These are phyloP conservation scores for Penicillium lividum DNA, from an alignment of 495 filamentous ascomycete species.

Conservation along the genomic window DNA sequence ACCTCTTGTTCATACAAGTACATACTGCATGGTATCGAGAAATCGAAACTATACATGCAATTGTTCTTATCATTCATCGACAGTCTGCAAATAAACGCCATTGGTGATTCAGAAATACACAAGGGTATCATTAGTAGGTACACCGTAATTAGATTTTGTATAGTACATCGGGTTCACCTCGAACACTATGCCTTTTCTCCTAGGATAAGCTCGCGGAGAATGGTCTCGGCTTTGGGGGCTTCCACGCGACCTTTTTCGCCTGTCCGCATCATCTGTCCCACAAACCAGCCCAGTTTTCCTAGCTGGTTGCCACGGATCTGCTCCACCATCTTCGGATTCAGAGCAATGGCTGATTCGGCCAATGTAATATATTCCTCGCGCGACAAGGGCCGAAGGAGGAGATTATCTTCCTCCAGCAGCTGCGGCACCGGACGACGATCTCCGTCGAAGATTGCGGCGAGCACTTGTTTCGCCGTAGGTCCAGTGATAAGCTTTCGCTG, in stretches of 20 bases:
- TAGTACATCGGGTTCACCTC: conserved; percentile 16
- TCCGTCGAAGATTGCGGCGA: conserved; percentile 59
- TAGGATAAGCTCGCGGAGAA: conserved; percentile 59
- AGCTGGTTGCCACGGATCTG: conserved; percentile 66
- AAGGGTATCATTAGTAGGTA: background rate
- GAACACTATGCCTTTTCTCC: conserved; percentile 14
- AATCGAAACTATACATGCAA: background rate
- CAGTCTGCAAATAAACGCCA: background rate
- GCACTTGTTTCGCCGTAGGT: conserved; percentile 71
- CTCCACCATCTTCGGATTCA: conserved; percentile 61
- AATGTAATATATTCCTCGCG: conserved; percentile 49
- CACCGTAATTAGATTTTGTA: background rate
- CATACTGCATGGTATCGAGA: background rate
- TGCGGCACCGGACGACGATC: conserved; percentile 53
- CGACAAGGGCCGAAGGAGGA: conserved; percentile 63
- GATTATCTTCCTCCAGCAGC: conserved; percentile 63
- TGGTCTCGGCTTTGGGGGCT: conserved; percentile 66
- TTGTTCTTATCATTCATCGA: background rate
- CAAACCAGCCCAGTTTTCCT: conserved; percentile 82
- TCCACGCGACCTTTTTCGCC: conserved; percentile 78
- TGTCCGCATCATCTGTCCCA: conserved; percentile 85
- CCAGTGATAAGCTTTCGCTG: conserved; percentile 70
- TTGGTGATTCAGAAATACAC: background rate
- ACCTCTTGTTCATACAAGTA: background rate
- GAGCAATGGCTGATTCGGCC: conserved; percentile 40